Percentiles rank a stretch among this genome's conserved stretches.
Conservation (phyloP, 371 early-diverging fungal genomes). For the Mucor lusitanicus region DNA sequence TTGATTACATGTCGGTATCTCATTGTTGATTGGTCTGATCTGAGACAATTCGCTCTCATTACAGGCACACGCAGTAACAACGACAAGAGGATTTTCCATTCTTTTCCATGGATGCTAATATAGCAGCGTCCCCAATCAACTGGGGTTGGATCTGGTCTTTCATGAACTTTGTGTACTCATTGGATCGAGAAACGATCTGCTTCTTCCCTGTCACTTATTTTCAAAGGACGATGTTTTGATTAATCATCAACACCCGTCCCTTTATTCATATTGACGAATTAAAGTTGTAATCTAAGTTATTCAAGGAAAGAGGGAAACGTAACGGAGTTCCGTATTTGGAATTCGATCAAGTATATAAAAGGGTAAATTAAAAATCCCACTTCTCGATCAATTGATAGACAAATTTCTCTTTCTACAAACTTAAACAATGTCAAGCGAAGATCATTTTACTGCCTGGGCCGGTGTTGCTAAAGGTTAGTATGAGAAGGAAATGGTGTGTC, state of each 20-base stretch:
- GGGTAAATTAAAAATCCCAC: background rate
- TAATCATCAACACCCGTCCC: background rate
- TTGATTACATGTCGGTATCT: too few relatives aligned
- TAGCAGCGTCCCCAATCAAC: too few relatives aligned
- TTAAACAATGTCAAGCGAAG: constrained; percentile 32
- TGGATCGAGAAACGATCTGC: background rate
- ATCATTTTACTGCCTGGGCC: constrained; percentile 46
- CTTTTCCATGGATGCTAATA: too few relatives aligned
- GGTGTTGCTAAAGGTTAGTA: constrained; percentile 15
- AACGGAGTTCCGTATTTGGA: background rate
- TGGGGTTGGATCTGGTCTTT: too few relatives aligned
- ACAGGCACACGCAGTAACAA: too few relatives aligned
- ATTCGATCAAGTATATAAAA: background rate
- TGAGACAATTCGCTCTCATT: too few relatives aligned
- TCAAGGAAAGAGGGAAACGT: background rate
- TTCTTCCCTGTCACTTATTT: background rate
- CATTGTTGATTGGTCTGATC: too few relatives aligned
- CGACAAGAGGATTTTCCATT: too few relatives aligned
- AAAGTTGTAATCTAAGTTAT: background rate
- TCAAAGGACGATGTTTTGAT: background rate
- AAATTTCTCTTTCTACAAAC: background rate
- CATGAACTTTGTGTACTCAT: too few relatives aligned
- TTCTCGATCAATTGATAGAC: background rate
- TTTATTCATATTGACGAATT: background rate
- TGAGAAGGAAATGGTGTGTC: background rate